Evolutionary conservation across 1,139 yeast genomes (phyloP).

Genomic region (Taphrina flavorubra): DNA sequence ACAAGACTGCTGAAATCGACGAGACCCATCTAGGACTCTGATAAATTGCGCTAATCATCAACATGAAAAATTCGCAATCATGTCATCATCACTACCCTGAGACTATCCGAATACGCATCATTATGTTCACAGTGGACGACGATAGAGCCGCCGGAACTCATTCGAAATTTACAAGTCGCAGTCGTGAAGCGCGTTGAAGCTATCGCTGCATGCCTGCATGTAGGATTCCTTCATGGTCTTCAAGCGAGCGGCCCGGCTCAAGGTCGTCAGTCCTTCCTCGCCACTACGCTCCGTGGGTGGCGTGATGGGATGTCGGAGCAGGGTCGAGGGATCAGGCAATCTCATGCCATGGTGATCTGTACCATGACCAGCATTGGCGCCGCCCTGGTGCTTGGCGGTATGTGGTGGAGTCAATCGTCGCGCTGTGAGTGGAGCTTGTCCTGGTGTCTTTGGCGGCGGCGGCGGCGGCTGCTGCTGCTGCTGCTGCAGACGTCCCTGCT

Average conservation of each 20-base stretch:
- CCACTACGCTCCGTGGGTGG: constrained; percentile 2
- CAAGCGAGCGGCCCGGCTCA: constrained; percentile 16
- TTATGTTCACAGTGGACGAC: neutral
- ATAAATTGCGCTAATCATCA: neutral
- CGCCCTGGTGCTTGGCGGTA: neutral
- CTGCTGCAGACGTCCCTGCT: neutral
- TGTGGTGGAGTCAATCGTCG: constrained; percentile 10
- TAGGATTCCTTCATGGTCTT: constrained; percentile 24
- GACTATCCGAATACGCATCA: neutral
- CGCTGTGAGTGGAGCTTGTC: neutral
- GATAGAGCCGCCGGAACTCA: neutral
- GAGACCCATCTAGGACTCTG: neutral
- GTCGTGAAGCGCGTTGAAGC: constrained; percentile 19
- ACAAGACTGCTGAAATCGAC: neutral
- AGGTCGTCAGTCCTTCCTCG: constrained; percentile 12
- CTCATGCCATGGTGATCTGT: no score
- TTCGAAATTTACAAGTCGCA: neutral
- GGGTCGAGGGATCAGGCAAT: neutral
- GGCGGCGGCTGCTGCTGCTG: neutral
- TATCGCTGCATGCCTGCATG: constrained; percentile 18
- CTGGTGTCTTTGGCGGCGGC: neutral
- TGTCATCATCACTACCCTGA: no score
- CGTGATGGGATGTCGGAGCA: constrained; percentile 5
- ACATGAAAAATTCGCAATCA: no score
- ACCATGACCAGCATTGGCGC: no score